Evolutionary conservation across 257 asterid genomes (phyloP).

Genomic region (Lycium barbarum): DNA sequence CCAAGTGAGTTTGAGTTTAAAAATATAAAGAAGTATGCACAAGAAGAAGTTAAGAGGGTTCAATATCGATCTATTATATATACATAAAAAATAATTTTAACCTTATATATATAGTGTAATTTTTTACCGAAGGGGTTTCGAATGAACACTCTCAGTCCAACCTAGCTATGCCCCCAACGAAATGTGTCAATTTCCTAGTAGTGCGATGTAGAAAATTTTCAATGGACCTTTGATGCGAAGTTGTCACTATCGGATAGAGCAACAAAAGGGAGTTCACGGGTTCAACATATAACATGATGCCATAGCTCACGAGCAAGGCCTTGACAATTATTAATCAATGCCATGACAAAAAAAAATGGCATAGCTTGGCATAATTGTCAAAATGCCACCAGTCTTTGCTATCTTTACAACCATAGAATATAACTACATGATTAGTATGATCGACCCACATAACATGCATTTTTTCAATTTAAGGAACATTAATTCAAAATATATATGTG

Average conservation of each 20-base stretch:
- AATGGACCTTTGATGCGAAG: constrained; percentile 28
- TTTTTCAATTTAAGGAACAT: background rate
- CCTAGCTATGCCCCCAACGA: no score
- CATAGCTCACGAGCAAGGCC: constrained; percentile 39
- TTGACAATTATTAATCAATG: constrained; percentile 31
- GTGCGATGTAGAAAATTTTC: constrained; percentile 20
- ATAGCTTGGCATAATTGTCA: background rate
- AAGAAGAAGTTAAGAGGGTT: no score
- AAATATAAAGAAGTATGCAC: no score
- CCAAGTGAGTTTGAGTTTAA: no score
- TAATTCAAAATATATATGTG: no score
- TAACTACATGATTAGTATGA: constrained; percentile 25
- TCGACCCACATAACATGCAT: constrained; percentile 32
- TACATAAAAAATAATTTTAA: no score
- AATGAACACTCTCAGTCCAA: no score
- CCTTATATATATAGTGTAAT: no score
- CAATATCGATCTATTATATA: no score
- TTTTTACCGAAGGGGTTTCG: no score
- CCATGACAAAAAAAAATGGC: constrained; percentile 28
- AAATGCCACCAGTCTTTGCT: background rate
- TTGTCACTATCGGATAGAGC: constrained; percentile 25
- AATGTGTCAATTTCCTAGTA: background rate
- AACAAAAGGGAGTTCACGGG: constrained; percentile 56
- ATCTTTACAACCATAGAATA: background rate
- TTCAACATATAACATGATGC: constrained; percentile 27